Conservation (phyloP, 495 filamentous ascomycete species). For the Aspergillus baeticus region DNA sequence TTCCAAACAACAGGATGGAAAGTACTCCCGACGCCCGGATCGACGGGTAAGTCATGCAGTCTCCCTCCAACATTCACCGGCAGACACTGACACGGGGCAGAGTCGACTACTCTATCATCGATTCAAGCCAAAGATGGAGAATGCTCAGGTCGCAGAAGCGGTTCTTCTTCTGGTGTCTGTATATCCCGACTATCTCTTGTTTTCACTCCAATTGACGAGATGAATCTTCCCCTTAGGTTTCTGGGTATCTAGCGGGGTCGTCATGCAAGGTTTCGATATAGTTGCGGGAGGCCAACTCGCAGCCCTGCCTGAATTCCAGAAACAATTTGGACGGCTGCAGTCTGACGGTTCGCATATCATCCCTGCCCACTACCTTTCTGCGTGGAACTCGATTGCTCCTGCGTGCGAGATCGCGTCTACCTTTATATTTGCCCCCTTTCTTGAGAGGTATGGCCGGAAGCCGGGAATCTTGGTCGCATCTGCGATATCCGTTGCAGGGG, state of each 20-base stretch:
- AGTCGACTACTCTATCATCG: constrained; percentile 21
- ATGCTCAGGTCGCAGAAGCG: constrained; percentile 20
- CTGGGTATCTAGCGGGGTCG: constrained; percentile 22
- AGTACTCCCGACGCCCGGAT: too few species aligned
- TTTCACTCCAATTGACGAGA: not conserved
- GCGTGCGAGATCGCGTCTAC: constrained; percentile 20
- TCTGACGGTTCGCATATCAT: constrained; percentile 15
- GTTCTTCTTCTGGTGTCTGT: constrained; percentile 20
- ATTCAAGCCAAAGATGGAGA: constrained; percentile 14
- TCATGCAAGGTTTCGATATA: constrained; percentile 25
- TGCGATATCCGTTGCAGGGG: constrained; percentile 15
- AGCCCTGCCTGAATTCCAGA: constrained; percentile 19
- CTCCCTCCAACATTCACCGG: too few species aligned
- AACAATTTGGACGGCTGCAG: constrained; percentile 16
- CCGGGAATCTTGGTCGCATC: constrained; percentile 20
- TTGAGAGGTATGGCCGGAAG: constrained; percentile 24
- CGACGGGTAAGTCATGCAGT: too few species aligned
- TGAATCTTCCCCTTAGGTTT: constrained; percentile 1
- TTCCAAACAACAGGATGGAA: too few species aligned
- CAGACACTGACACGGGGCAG: not conserved
- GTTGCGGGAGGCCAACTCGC: constrained; percentile 23
- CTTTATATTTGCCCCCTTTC: constrained; percentile 16
- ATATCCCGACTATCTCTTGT: too few species aligned
- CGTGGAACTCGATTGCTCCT: constrained; percentile 14
- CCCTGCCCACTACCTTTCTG: constrained; percentile 21